Evolutionary conservation across 106 monocot species (phyloP), one percentile per base, ranked within the genome.

Genomic region (Iris macrosiphon): DNA sequence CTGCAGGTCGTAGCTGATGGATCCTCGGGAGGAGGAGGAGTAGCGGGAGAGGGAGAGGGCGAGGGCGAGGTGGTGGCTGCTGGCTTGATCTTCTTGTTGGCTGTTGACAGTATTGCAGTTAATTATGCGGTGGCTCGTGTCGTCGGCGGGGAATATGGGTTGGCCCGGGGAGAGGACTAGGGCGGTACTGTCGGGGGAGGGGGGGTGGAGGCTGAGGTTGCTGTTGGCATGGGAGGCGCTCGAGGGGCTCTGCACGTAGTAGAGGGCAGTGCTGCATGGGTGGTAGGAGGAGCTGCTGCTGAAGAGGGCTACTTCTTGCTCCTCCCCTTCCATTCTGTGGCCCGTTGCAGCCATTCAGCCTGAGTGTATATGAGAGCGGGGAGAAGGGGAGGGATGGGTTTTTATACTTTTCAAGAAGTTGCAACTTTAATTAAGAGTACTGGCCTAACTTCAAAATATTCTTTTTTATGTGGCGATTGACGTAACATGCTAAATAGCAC

Each of bases 241-340:
- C 49, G 83, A 89, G 52, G 90, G 90, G 75, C 85, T 85, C 59
- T 85, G 78, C 9, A 91, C 85, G 44, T 72, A 91, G 75, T 91
- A 85, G 29, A 73, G 42, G 17, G 68, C 56, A 38, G 68, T 53
- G 17, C 72, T 63, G 54, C 69, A 74, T 31, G 84, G 46, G 42
- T 65, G 62, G 20, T 19, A 56, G 38, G 55, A 57, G n/a, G n/a
- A n/a, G n/a, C n/a, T n/a, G n/a, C n/a, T n/a, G 26, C 16, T 57
- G 65, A 88, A 71, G n/a, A 80, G 74, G 18, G 74, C 69, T 47
- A 68, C 38, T 25, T 90, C 84, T 45, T 77, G 33, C 3, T 55
- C 66, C 8, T 32, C 32, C 32, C 18, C 49, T 53, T 49, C 68
- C 29, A 57, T 31, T 6, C 41, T 38, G 12, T 62, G 63, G 52